Evolutionary conservation across 2,329 filamentous ascomycete species (phyloP).

Genomic region (Trematosphaeria pertusa): DNA sequence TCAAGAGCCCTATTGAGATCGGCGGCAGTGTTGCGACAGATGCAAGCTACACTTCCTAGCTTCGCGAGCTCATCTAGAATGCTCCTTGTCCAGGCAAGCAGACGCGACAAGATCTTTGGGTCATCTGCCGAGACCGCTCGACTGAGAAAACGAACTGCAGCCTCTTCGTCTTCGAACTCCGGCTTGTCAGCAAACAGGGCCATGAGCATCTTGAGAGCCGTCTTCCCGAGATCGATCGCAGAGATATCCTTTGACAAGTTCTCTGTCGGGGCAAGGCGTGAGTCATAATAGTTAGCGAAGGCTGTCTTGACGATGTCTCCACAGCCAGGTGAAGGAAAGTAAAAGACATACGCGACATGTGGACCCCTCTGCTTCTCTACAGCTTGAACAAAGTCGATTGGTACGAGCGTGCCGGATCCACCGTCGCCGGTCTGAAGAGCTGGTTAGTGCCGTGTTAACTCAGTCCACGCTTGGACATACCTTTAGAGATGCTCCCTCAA

Average conservation of each 20-base stretch:
- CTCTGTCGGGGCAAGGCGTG: not conserved
- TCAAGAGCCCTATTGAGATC: conserved; percentile 18
- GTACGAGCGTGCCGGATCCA: conserved; percentile 4
- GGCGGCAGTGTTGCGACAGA: conserved; percentile 3
- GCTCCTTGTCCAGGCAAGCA: conserved; percentile 17
- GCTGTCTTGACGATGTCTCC: not conserved
- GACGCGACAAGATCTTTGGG: conserved; percentile 12
- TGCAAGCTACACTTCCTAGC: conserved; percentile 2
- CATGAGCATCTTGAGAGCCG: conserved; percentile 4
- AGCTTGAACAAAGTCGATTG: conserved; percentile 5
- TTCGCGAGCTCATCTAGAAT: conserved; percentile 11
- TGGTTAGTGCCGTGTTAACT: not conserved
- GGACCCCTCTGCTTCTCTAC: not conserved
- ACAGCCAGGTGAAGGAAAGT: not conserved
- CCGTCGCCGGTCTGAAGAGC: conserved; percentile 2
- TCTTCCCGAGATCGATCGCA: conserved; percentile 2
- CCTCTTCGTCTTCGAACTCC: conserved; percentile 16
- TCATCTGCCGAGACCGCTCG: conserved; percentile 9
- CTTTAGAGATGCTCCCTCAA: conserved; percentile 5
- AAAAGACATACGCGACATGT: conserved; percentile 1
- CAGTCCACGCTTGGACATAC: not conserved
- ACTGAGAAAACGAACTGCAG: conserved; percentile 11
- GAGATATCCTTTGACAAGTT: not conserved
- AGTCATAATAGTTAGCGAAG: not conserved
- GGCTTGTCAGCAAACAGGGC: conserved; percentile 14